A percentile compares a stretch with the other conserved stretches of the same genome.
Conservation (phyloP, 345 rosid genomes). For the Kernera saxatilis region DNA sequence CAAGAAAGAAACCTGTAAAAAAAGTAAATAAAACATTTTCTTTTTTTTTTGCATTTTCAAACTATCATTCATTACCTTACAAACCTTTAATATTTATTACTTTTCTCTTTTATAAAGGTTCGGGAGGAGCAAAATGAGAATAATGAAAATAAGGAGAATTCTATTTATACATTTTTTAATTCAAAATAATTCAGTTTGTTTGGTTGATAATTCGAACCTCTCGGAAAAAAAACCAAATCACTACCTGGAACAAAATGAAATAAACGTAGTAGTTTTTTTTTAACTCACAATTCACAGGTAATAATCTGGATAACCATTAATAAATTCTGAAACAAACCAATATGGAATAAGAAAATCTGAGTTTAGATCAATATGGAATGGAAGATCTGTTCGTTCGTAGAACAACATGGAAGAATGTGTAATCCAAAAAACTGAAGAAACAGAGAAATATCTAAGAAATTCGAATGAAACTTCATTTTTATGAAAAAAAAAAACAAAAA, state of each 20-base stretch:
- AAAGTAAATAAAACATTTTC: too few species aligned
- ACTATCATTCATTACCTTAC: too few species aligned
- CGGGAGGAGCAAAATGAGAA: constrained; percentile 15
- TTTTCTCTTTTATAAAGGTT: too few species aligned
- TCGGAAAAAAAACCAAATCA: too few species aligned
- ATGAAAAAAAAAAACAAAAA: background rate
- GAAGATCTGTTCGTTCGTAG: background rate
- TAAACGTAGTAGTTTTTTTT: too few species aligned
- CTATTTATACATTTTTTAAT: background rate
- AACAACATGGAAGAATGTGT: background rate
- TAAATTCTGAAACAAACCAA: background rate
- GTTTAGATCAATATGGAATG: background rate
- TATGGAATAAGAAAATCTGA: background rate
- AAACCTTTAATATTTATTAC: too few species aligned
- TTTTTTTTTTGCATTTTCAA: too few species aligned
- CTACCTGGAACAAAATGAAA: background rate
- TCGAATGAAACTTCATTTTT: background rate
- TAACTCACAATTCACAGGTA: background rate
- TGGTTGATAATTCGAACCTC: too few species aligned
- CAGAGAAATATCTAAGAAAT: background rate
- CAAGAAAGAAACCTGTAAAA: too few species aligned
- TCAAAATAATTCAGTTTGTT: background rate
- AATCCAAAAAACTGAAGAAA: background rate
- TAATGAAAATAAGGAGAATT: constrained; percentile 9
- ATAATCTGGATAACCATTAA: background rate